These are phyloP conservation scores for Tricholoma hemisulphureum DNA, from an alignment of 768 basidiomycete species.

Conservation along the genomic window DNA sequence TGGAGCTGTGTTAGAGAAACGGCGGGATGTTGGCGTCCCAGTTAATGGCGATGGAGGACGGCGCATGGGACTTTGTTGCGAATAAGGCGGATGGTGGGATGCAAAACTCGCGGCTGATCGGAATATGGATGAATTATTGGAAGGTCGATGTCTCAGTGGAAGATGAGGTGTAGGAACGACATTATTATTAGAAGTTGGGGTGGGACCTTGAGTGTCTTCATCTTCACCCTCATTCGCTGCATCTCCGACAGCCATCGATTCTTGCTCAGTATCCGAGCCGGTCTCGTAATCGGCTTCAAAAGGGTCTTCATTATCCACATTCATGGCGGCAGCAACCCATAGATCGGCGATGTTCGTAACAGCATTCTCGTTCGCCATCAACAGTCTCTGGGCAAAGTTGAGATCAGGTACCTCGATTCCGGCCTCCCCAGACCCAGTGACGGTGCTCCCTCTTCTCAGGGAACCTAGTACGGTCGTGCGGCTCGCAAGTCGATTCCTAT, in stretches of 20 bases:
- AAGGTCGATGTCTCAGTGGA: constrained; percentile 29
- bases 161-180: constrained; percentile 25
- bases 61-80: constrained; percentile 25
- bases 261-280: constrained; percentile 31
- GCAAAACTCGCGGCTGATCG: constrained; percentile 25
- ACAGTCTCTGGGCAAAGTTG: constrained; percentile 83
- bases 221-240: constrained; percentile 33
- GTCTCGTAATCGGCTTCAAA: constrained; percentile 59
- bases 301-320: constrained; percentile 86
- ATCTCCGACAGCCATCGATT: constrained; percentile 20
- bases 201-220: constrained; percentile 21
- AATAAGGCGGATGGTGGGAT: constrained; percentile 33
- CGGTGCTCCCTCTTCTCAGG: constrained; percentile 48
- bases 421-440: constrained; percentile 44
- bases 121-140: constrained; percentile 26
- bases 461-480: constrained; percentile 48
- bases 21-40: constrained; percentile 46
- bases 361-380: constrained; percentile 93
- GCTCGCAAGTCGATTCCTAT: constrained; percentile 55
- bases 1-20: constrained; percentile 58
- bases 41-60: constrained; percentile 31
- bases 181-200: constrained; percentile 13
- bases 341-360: constrained; percentile 94
- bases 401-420: constrained; percentile 47
- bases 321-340: constrained; percentile 97